Evolutionary conservation across 73 alveolate species (phyloP).

Genomic region (Diophrys sp.): DNA sequence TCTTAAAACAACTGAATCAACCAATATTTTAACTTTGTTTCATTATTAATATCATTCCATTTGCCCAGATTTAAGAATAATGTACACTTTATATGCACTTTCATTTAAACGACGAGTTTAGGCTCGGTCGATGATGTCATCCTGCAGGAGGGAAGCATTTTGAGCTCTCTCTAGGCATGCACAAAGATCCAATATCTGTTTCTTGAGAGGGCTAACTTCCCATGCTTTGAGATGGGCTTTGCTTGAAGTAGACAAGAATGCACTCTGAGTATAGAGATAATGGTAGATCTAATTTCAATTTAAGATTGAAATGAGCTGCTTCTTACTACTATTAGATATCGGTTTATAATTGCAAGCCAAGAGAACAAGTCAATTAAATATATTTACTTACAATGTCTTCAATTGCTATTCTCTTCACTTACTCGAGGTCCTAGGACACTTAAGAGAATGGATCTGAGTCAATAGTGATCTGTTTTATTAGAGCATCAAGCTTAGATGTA

Average conservation of each 20-base stretch:
- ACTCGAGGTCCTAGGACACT: slow-evolving; percentile 38
- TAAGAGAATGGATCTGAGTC: too few species aligned
- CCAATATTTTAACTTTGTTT: too few species aligned
- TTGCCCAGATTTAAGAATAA: slow-evolving; percentile 33
- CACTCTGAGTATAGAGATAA: slow-evolving; percentile 39
- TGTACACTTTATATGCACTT: slow-evolving; percentile 53
- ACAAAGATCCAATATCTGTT: slow-evolving; percentile 20
- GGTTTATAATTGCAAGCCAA: slow-evolving; percentile 16
- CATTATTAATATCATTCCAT: too few species aligned
- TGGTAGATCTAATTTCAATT: slow-evolving; percentile 50
- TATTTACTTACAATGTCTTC: slow-evolving; percentile 32
- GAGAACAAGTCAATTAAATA: too few species aligned
- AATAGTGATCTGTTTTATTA: too few species aligned
- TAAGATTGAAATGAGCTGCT: slow-evolving; percentile 49
- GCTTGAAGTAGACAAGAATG: slow-evolving; percentile 18
- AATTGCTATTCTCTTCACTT: slow-evolving; percentile 20
- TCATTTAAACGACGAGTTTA: slow-evolving; percentile 45
- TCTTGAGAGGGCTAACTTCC: slow-evolving; percentile 18
- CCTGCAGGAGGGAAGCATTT: slow-evolving; percentile 62
- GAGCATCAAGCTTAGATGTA: too few species aligned
- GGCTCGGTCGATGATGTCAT: slow-evolving; percentile 61
- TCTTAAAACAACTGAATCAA: too few species aligned
- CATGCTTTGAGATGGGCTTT: neutral
- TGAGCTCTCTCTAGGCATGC: slow-evolving; percentile 63
- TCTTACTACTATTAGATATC: slow-evolving; percentile 31